Percentiles rank a stretch among this genome's conserved stretches.
These are phyloP conservation scores for Podospora fimiseda DNA, from an alignment of 495 filamentous ascomycete genomes.

Conservation along the genomic window DNA sequence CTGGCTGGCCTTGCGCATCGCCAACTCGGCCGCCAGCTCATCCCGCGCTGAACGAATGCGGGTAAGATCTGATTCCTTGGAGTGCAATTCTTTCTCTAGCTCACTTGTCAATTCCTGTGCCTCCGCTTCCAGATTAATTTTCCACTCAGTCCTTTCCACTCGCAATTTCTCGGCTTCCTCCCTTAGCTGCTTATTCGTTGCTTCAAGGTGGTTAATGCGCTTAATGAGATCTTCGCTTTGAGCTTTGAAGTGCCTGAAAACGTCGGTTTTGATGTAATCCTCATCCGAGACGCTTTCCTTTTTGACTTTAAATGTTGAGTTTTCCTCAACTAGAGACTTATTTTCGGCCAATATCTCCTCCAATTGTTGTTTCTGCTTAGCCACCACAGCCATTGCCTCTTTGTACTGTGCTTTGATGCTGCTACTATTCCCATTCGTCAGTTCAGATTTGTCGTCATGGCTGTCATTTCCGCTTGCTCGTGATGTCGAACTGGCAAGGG, in stretches of 20 bases:
- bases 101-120: constrained; percentile 61
- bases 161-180: constrained; percentile 81
- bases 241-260: constrained; percentile 84
- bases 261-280: constrained; percentile 83
- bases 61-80: constrained; percentile 76
- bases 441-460: constrained; percentile 49
- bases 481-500: constrained; percentile 54
- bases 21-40: constrained; percentile 71
- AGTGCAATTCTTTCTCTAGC: constrained; percentile 70
- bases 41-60: constrained; percentile 78
- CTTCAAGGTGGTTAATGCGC: constrained; percentile 85
- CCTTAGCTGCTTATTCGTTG: constrained; percentile 74
- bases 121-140: constrained; percentile 72
- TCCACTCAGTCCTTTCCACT: constrained; percentile 76
- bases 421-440: constrained; percentile 56
- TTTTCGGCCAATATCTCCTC: constrained; percentile 74
- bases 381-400: constrained; percentile 64
- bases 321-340: constrained; percentile 66
- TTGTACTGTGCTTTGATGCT: constrained; percentile 54
- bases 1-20: constrained; percentile 70
- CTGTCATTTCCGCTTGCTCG: constrained; percentile 48
- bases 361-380: constrained; percentile 82
- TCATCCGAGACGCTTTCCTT: constrained; percentile 74
- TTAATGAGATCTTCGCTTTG: constrained; percentile 90
- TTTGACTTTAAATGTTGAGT: constrained; percentile 56